Conservation (phyloP, 805 yeast genomes). For the Candida ficus region DNA sequence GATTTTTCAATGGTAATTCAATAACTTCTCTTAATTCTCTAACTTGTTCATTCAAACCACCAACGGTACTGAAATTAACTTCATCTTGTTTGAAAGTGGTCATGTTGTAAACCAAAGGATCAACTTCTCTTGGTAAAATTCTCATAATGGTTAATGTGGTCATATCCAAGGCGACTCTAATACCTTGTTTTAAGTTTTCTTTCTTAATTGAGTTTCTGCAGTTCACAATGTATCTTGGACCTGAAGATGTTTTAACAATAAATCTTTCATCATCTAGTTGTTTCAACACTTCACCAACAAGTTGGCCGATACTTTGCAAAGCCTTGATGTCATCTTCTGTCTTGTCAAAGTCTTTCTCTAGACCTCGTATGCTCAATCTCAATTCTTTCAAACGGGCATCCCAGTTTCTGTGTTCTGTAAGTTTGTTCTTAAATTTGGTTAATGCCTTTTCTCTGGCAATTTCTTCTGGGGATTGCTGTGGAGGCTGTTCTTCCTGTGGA, state of each 20-base stretch:
- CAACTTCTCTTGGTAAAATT: conserved; percentile 94
- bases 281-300: conserved; percentile 94
- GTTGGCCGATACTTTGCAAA: conserved; percentile 93
- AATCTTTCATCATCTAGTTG: conserved; percentile 92
- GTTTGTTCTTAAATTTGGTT: conserved; percentile 72
- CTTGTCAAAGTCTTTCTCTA: conserved; percentile 80
- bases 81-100: conserved; percentile 98
- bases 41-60: conserved; percentile 94
- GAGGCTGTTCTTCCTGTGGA: conserved; percentile 10
- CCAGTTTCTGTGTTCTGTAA: conserved; percentile 91
- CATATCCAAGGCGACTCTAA: conserved; percentile 94
- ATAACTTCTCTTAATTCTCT: conserved; percentile 96
- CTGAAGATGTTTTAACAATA: conserved; percentile 94
- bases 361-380: conserved; percentile 74
- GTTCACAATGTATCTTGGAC: conserved; percentile 97
- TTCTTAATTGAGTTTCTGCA: conserved; percentile 90
- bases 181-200: conserved; percentile 82
- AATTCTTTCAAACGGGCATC: conserved; percentile 85
- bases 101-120: conserved; percentile 97
- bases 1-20: conserved; percentile 94
- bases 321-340: conserved; percentile 98
- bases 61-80: conserved; percentile 88
- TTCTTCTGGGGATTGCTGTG: conserved; percentile 39
- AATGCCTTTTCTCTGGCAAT: conserved; percentile 77
- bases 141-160: conserved; percentile 98